These are phyloP conservation scores for Zygosaccharomyces pseudobailii DNA, from an alignment of 1,139 yeast species.

Conservation along the genomic window DNA sequence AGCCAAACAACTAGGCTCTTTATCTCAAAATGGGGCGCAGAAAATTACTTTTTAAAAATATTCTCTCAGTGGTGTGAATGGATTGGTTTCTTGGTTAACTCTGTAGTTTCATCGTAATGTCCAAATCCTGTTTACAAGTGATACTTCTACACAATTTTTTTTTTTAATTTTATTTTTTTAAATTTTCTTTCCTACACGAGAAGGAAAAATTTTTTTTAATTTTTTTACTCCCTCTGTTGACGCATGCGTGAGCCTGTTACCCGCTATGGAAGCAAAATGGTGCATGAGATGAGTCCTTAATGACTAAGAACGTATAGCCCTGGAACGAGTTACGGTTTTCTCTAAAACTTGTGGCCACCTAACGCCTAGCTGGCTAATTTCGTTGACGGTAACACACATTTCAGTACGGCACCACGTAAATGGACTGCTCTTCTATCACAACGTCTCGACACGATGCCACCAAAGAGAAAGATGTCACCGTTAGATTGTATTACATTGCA, in stretches of 20 bases:
- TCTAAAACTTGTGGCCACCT: background rate
- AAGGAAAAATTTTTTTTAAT: background rate
- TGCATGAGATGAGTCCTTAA: background rate
- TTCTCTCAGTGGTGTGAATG: background rate
- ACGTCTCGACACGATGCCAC: slow-evolving; percentile 21
- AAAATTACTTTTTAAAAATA: background rate
- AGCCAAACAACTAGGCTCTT: background rate
- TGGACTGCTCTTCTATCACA: slow-evolving; percentile 12
- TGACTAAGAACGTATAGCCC: slow-evolving; percentile 1
- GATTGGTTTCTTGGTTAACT: background rate
- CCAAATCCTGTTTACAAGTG: background rate
- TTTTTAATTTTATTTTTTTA: background rate
- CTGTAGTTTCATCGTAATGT: background rate
- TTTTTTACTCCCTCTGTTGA: slow-evolving; percentile 4
- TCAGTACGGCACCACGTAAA: slow-evolving; percentile 25
- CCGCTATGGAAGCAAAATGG: background rate
- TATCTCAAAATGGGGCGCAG: background rate
- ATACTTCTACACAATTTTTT: background rate
- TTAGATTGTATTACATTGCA: slow-evolving; percentile 19
- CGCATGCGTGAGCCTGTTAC: background rate
- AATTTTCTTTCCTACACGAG: background rate
- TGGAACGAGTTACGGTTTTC: background rate
- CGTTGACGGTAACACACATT: slow-evolving; percentile 25
- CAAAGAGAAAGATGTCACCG: slow-evolving; percentile 24
- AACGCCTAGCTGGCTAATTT: slow-evolving; percentile 13